These are phyloP conservation scores for Phylloporus sp. DNA, from an alignment of 768 basidiomycete species.

Conservation along the genomic window DNA sequence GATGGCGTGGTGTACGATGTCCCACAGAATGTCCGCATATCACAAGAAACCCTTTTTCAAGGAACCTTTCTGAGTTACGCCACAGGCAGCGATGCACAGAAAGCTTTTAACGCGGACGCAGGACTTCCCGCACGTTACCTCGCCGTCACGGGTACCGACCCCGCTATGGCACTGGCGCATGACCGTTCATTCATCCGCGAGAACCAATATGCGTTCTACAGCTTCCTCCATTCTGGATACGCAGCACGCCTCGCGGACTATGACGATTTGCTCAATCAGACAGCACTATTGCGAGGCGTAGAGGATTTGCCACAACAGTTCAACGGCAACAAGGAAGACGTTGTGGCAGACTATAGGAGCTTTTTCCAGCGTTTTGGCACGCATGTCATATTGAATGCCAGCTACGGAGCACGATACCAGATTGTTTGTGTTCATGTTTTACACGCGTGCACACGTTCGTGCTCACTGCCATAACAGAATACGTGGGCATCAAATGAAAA, in stretches of 20 bases:
- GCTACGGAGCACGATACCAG: conserved; percentile 4
- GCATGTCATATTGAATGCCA: conserved; percentile 1
- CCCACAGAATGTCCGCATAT: not conserved
- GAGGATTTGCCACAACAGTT: not conserved
- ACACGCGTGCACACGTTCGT: not conserved
- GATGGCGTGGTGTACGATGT: not conserved
- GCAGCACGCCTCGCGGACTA: conserved; percentile 1
- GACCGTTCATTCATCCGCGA: not conserved
- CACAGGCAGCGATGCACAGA: not conserved
- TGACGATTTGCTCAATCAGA: conserved; percentile 1
- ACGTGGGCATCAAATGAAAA: not conserved
- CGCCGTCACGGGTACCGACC: conserved; percentile 3
- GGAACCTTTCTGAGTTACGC: not conserved
- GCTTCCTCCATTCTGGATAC: not conserved
- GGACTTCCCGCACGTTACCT: conserved; percentile 1
- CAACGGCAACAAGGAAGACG: not conserved
- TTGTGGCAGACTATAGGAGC: not conserved
- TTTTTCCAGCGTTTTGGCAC: conserved; percentile 2
- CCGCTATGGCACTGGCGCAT: not conserved
- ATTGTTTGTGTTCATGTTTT: not conserved
- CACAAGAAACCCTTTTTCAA: not conserved
- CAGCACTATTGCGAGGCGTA: not conserved
- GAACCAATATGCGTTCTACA: conserved; percentile 4
- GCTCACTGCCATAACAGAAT: not conserved
- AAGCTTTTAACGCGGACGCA: not conserved